These are phyloP conservation scores for Capronia americana DNA, from an alignment of 2,329 filamentous ascomycete genomes.

Conservation along the genomic window DNA sequence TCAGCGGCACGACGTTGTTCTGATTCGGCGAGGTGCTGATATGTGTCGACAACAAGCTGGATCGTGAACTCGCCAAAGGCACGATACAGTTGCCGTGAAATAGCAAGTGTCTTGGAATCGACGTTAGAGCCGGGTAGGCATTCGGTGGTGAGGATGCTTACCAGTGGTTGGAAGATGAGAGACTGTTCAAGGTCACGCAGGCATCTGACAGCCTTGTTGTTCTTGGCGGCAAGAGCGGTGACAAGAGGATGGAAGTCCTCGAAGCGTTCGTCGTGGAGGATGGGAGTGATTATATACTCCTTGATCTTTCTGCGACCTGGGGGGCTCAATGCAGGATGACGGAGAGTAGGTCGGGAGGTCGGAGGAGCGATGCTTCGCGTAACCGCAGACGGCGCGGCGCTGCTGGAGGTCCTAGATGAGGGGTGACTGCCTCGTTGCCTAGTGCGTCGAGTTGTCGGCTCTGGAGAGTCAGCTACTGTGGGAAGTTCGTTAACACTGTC, in stretches of 20 bases:
- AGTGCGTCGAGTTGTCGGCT: conserved; percentile 29
- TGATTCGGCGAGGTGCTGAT: conserved; percentile 81
- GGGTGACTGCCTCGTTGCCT: conserved; percentile 25
- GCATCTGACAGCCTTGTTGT: conserved; percentile 84
- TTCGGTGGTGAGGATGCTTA: conserved; percentile 68
- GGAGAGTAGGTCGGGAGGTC: conserved; percentile 52
- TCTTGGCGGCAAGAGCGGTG: conserved; percentile 70
- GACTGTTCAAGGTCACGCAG: conserved; percentile 94
- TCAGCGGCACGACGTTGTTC: conserved; percentile 86
- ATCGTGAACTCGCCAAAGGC: conserved; percentile 91
- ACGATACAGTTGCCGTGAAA: conserved; percentile 76
- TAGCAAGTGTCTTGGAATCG: conserved; percentile 74
- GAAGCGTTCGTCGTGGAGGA: conserved; percentile 73
- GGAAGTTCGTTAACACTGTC: conserved; percentile 36
- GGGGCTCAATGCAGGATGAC: conserved; percentile 67
- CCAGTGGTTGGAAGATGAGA: conserved; percentile 85
- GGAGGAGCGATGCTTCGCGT: conserved; percentile 64
- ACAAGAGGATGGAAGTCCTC: conserved; percentile 83
- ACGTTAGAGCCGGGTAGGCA: conserved; percentile 71
- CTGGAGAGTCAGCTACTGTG: conserved; percentile 38
- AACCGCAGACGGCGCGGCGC: conserved; percentile 55
- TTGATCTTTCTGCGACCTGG: conserved; percentile 79
- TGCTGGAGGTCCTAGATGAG: conserved; percentile 23
- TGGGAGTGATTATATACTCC: conserved; percentile 77
- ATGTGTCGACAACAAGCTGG: conserved; percentile 85